Conservation (phyloP, 2,329 filamentous ascomycete species). For the Colletotrichum agaves region DNA sequence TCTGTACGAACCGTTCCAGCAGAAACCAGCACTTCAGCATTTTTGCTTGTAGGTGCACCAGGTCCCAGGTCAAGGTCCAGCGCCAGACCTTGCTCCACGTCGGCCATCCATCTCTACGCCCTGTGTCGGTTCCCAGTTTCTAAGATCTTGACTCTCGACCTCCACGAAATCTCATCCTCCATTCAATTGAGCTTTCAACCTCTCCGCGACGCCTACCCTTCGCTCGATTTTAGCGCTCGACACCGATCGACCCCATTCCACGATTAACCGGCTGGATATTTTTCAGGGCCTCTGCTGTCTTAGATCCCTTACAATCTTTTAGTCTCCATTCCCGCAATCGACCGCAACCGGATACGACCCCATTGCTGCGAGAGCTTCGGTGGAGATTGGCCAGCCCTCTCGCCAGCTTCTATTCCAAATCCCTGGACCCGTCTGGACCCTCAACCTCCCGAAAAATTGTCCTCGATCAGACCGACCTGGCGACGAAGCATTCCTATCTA, state of each 20-base stretch:
- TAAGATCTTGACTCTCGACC: constrained; percentile 32
- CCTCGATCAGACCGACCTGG: neutral
- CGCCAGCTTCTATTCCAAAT: constrained; percentile 22
- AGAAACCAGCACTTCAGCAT: constrained; percentile 7
- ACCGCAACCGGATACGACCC: constrained; percentile 35
- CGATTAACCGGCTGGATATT: constrained; percentile 24
- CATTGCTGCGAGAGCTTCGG: constrained; percentile 34
- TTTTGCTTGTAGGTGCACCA: constrained; percentile 1
- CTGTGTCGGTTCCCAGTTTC: constrained; percentile 33
- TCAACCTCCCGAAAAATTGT: neutral
- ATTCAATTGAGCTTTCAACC: constrained; percentile 28
- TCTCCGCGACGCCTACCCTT: neutral
- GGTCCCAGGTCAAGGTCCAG: neutral
- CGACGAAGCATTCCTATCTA: constrained; percentile 1
- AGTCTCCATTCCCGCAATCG: constrained; percentile 30
- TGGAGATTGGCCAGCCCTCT: constrained; percentile 25
- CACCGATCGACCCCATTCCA: constrained; percentile 26
- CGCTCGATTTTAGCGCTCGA: constrained; percentile 12
- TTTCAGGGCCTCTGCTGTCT: constrained; percentile 27
- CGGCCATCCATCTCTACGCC: constrained; percentile 28
- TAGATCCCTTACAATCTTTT: constrained; percentile 22
- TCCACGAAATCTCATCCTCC: constrained; percentile 20
- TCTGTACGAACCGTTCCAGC: constrained; percentile 18
- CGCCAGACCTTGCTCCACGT: constrained; percentile 27
- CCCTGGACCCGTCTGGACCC: constrained; percentile 18